These are phyloP conservation scores for Chalciporus piperatus DNA, from an alignment of 768 basidiomycete genomes.

Conservation along the genomic window DNA sequence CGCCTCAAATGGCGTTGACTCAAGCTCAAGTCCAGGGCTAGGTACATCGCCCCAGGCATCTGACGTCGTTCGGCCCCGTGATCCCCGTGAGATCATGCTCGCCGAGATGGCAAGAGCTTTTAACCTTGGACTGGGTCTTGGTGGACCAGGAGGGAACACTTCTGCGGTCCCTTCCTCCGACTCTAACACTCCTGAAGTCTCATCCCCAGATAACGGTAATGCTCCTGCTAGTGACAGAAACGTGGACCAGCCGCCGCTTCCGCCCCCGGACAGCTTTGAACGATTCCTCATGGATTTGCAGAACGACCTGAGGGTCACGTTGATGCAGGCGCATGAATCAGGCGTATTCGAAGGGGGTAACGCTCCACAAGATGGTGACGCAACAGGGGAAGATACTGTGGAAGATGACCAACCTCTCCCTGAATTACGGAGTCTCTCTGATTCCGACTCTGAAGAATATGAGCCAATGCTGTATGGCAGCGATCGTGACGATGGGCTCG, in stretches of 20 bases:
- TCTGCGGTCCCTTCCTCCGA: conserved; percentile 4
- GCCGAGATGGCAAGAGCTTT: conserved; percentile 82
- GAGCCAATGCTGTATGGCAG: conserved; percentile 13
- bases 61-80: conserved; percentile 22
- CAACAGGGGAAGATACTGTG: conserved; percentile 12
- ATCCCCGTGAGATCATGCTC: conserved; percentile 69
- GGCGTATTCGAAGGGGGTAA: neutral
- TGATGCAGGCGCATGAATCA: conserved; percentile 41
- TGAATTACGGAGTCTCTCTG: conserved; percentile 23
- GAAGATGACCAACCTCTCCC: conserved; percentile 19
- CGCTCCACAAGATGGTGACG: conserved; percentile 7
- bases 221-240: conserved; percentile 10
- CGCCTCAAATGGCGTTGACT: conserved; percentile 9
- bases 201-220: conserved; percentile 5
- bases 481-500: conserved; percentile 26
- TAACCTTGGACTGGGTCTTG: conserved; percentile 63
- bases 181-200: conserved; percentile 10
- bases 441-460: conserved; percentile 30
- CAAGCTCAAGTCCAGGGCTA: conserved; percentile 9
- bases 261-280: conserved; percentile 72
- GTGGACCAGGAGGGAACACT: conserved; percentile 15
- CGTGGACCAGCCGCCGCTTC: conserved; percentile 22
- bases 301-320: conserved; percentile 61
- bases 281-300: conserved; percentile 79
- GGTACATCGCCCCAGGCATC: conserved; percentile 6